Conservation (phyloP, 495 filamentous ascomycete genomes). For the Xylaria longipes region DNA sequence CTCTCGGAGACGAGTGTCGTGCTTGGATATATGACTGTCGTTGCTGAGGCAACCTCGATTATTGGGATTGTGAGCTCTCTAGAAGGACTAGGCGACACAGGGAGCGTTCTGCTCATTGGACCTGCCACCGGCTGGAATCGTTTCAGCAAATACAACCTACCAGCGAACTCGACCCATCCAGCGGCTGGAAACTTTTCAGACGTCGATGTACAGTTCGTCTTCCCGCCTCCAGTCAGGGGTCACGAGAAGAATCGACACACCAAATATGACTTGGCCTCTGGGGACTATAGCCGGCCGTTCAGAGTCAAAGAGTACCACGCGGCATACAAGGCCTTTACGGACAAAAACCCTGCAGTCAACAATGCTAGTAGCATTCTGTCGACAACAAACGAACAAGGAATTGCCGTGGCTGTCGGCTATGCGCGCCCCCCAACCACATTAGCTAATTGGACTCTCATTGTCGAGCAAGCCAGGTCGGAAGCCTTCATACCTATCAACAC, state of each 20-base stretch:
- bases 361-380: conserved; percentile 70
- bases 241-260: conserved; percentile 55
- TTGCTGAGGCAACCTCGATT: conserved; percentile 68
- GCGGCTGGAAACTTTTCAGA: conserved; percentile 46
- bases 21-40: conserved; percentile 76
- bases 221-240: conserved; percentile 48
- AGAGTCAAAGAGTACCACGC: conserved; percentile 61
- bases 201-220: conserved; percentile 53
- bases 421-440: conserved; percentile 68
- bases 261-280: conserved; percentile 47
- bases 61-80: conserved; percentile 61
- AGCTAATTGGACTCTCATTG: conserved; percentile 79
- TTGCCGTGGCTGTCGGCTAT: conserved; percentile 71
- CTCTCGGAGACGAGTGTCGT: conserved; percentile 63
- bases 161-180: conserved; percentile 43
- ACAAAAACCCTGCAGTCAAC: conserved; percentile 52
- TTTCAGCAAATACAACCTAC: conserved; percentile 53
- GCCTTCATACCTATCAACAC: conserved; percentile 76
- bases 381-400: conserved; percentile 71
- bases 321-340: conserved; percentile 59
- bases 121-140: conserved; percentile 68
- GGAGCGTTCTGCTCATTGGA: conserved; percentile 70
- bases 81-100: conserved; percentile 72
- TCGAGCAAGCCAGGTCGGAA: conserved; percentile 76
- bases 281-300: conserved; percentile 59